Evolutionary conservation across 345 rosid genomes (phyloP).

Genomic region (Gossypium longicalyx): DNA sequence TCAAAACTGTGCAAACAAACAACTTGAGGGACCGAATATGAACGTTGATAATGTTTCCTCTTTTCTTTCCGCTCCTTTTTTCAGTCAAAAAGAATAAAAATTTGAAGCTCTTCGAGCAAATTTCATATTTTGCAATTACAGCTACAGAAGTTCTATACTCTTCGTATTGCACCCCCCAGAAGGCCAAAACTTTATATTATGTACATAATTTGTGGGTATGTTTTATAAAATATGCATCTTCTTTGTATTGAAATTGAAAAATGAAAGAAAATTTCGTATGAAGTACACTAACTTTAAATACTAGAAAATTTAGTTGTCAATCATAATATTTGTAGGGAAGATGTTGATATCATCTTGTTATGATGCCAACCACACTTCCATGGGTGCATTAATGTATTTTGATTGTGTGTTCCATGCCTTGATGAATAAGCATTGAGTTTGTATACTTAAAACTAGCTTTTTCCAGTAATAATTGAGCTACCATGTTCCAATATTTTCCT

Average conservation of each 20-base stretch:
- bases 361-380: background rate
- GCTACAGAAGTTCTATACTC: background rate
- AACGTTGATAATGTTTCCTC: background rate
- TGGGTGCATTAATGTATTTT: background rate
- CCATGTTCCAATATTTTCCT: background rate
- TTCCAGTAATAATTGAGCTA: background rate
- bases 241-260: background rate
- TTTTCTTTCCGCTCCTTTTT: background rate
- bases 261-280: too few relatives aligned
- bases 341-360: background rate
- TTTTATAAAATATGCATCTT: background rate
- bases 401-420: background rate
- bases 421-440: background rate
- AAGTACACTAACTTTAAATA: too few relatives aligned
- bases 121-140: background rate
- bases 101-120: background rate
- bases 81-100: background rate
- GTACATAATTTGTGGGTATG: background rate
- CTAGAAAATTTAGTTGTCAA: background rate
- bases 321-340: background rate
- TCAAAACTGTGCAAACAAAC: background rate
- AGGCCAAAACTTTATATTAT: background rate
- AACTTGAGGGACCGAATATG: background rate
- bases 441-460: background rate
- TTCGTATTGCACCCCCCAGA: background rate